Base-by-base conservation (phyloP, 78 protist genomes). In the Dictyostelium firmibasis region DNA sequence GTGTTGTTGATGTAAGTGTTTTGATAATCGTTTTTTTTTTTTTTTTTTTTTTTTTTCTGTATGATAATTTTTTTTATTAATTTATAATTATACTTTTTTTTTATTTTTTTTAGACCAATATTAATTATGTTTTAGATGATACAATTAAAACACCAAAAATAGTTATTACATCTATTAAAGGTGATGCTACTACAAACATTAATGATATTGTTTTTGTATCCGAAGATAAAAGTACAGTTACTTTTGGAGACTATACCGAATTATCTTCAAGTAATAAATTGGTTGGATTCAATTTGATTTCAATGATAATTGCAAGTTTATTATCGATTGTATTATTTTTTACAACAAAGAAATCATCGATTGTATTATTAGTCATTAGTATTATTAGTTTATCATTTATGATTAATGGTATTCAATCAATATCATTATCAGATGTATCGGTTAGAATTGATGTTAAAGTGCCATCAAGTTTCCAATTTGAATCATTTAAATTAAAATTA, bases 131-230 rank as follows among this genome's bases (percentile, higher is more conserved):
- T 20, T 36, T 76, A 36, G 83, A 76, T 76, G 57, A 76, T 76
- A 76, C 31, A 76, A 36, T 76, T 36, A 36, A 25, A 38, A 76
- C 33, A 38, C 83, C 83, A 76, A 76, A 76, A 31, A n/a, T 76
- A 76, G 13, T 38, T 23, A 38, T 76, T 36, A 76, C 83, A 33
- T 76, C 57, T n/a, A 8, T 76, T 20, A 18, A 16, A 38, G 83
- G 83, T 23, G 57, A 13, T 38, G 83, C 35, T 3, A 31, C 33
- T 3, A n/a, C n/a, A n/a, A 33, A 33, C 16, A 31, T 72, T 31
- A 18, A 72, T 31, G 79, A 72, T 72, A 47, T 85, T 72, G 82
- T 29, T 2, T 43, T 50, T 31, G 69, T 85, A 27, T 85, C 91
- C 2, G 83, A 85, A 16, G 91, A 85, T 67, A 50, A 53, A 31